These are phyloP conservation scores for Exutisphaerella laricina DNA, from an alignment of 2,329 filamentous ascomycete genomes.

Conservation along the genomic window DNA sequence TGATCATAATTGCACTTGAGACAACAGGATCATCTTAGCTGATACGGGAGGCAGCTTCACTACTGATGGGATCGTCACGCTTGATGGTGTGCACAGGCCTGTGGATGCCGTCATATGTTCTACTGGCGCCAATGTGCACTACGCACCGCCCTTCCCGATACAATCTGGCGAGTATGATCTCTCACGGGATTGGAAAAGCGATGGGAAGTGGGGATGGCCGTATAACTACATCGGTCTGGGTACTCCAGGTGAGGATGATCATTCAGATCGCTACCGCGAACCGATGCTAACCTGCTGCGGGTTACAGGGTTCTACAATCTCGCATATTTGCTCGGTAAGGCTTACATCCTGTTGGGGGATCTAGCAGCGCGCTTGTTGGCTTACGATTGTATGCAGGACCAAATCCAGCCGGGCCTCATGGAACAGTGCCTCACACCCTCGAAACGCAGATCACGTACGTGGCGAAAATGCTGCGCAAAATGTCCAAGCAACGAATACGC, in stretches of 20 bases:
- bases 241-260: conserved; percentile 14
- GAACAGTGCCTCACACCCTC: conserved; percentile 45
- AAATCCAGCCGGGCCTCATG: conserved; percentile 18
- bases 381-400: conserved; percentile 14
- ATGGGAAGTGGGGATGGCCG: conserved; percentile 33
- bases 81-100: conserved; percentile 33
- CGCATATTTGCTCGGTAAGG: conserved; percentile 22
- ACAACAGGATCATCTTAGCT: too few species aligned
- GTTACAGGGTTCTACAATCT: conserved; percentile 13
- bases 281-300: not conserved
- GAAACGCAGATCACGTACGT: conserved; percentile 62
- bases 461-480: conserved; percentile 63
- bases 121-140: conserved; percentile 36
- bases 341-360: not conserved
- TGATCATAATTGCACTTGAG: too few species aligned
- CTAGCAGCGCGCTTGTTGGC: not conserved
- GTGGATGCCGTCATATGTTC: conserved; percentile 44
- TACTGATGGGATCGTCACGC: conserved; percentile 37
- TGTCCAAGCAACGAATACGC: conserved; percentile 60
- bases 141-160: conserved; percentile 32
- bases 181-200: conserved; percentile 28
- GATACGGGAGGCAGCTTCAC: too few species aligned
- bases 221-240: conserved; percentile 26
- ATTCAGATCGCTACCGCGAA: not conserved
- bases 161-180: conserved; percentile 24